Evolutionary conservation across 164 flowering plant genomes (phyloP).

Genomic region (Chimonanthus praecox): DNA sequence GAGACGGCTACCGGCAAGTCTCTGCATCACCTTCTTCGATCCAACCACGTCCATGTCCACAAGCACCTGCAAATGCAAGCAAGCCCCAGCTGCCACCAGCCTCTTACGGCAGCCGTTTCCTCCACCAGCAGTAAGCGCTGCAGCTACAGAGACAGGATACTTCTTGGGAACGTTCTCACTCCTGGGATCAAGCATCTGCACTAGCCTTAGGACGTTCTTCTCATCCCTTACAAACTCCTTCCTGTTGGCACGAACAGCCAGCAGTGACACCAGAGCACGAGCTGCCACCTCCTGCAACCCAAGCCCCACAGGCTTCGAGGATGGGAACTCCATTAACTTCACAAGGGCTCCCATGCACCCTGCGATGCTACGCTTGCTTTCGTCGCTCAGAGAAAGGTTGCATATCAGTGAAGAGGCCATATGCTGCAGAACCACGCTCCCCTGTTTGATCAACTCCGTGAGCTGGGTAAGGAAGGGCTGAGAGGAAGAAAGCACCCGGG

Average conservation of each 20-base stretch:
- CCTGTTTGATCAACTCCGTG: constrained; percentile 48
- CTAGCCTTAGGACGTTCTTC: constrained; percentile 54
- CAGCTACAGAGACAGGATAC: constrained; percentile 47
- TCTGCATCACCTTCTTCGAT: constrained; percentile 62
- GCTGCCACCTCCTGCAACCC: constrained; percentile 57
- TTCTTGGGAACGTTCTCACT: constrained; percentile 41
- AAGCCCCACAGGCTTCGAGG: constrained; percentile 29
- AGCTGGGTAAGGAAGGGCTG: constrained; percentile 36
- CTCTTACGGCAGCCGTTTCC: constrained; percentile 49
- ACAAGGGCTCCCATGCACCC: constrained; percentile 54
- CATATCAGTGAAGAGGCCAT: constrained; percentile 40
- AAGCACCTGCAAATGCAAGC: constrained; percentile 47
- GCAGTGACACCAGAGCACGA: constrained; percentile 42
- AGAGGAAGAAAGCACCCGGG: constrained; percentile 37
- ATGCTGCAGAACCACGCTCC: constrained; percentile 39
- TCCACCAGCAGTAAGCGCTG: constrained; percentile 45
- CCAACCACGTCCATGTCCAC: constrained; percentile 69
- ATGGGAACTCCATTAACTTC: constrained; percentile 60
- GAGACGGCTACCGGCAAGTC: constrained; percentile 56
- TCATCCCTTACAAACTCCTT: constrained; percentile 68
- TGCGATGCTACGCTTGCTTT: constrained; percentile 42
- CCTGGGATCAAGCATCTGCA: constrained; percentile 60
- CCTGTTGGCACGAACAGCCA: constrained; percentile 51
- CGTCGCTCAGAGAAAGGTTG: constrained; percentile 42
- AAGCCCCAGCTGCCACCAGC: constrained; percentile 57